Conservation (phyloP, 208 protist genomes). For the Crithidia fasciculata region DNA sequence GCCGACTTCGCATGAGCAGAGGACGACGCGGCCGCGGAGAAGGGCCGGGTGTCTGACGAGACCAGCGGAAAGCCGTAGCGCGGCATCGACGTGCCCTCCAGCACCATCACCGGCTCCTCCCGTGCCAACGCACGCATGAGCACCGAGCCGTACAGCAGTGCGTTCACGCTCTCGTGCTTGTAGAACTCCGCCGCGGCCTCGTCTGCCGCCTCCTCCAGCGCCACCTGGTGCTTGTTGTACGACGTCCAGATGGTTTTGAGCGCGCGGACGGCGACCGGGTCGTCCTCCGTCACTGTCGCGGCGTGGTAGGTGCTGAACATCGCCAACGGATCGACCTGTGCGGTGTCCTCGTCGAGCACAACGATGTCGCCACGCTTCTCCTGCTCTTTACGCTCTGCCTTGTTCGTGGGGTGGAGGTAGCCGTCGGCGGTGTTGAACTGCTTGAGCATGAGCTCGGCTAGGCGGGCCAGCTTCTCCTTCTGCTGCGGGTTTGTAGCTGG, state of each 20-base stretch:
- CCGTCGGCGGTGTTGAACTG: conserved; percentile 89
- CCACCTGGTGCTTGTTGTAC: conserved; percentile 75
- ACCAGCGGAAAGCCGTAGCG: conserved; percentile 79
- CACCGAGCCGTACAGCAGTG: conserved; percentile 76
- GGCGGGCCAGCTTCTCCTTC: conserved; percentile 46
- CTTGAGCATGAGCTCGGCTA: conserved; percentile 79
- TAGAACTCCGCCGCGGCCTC: conserved; percentile 53
- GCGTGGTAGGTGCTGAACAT: conserved; percentile 79
- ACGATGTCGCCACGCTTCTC: conserved; percentile 70
- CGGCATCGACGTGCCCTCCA: conserved; percentile 40
- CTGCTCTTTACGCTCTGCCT: conserved; percentile 53
- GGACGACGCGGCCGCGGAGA: conserved; percentile 14
- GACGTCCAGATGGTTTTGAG: conserved; percentile 73
- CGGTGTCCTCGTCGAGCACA: conserved; percentile 68
- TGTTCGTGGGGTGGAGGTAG: conserved; percentile 62
- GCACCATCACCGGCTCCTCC: conserved; percentile 54
- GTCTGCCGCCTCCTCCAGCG: conserved; percentile 57
- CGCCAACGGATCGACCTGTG: conserved; percentile 75
- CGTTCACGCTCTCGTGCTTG: conserved; percentile 79
- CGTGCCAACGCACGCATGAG: conserved; percentile 77
- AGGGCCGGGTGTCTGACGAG: conserved; percentile 76
- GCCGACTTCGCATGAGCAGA: conserved; percentile 8
- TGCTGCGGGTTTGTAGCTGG: conserved; percentile 8
- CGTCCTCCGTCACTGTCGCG: conserved; percentile 38
- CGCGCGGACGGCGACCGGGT: conserved; percentile 61